Conservation (phyloP, 306 rosid genomes). For the Vigna reflexopilosa region DNA sequence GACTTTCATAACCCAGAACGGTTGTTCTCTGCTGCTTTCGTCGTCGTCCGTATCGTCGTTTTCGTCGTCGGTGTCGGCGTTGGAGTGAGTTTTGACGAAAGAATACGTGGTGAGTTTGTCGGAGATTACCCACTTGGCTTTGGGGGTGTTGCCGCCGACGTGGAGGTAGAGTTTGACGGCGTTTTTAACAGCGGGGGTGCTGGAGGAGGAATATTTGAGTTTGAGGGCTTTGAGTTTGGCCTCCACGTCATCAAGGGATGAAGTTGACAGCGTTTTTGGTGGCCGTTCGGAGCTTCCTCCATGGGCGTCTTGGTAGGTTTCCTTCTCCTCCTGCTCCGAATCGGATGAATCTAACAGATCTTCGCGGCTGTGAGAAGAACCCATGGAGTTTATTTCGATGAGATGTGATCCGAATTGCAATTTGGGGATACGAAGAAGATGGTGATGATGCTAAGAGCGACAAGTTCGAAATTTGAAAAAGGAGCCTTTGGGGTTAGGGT, state of each 20-base stretch:
- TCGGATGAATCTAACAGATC: constrained; percentile 62
- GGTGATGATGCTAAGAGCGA: constrained; percentile 43
- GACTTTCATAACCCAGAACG: constrained; percentile 77
- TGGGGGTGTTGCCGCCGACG: constrained; percentile 80
- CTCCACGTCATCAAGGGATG: constrained; percentile 79
- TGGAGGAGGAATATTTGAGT: constrained; percentile 67
- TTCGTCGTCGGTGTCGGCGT: constrained; percentile 25
- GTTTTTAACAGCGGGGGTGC: constrained; percentile 61
- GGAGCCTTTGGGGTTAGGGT: constrained; percentile 35
- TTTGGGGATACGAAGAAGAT: neutral
- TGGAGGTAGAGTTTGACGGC: constrained; percentile 85
- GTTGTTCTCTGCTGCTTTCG: constrained; percentile 46
- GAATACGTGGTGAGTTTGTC: constrained; percentile 72
- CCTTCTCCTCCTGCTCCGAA: constrained; percentile 50
- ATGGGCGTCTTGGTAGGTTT: constrained; percentile 61
- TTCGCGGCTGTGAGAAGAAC: constrained; percentile 75
- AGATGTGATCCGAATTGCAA: neutral
- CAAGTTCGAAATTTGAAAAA: constrained; percentile 70
- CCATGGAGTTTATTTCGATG: constrained; percentile 53
- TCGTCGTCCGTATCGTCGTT: constrained; percentile 45
- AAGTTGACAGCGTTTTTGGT: constrained; percentile 47
- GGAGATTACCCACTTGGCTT: constrained; percentile 86
- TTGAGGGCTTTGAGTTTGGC: constrained; percentile 84
- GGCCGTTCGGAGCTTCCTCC: constrained; percentile 64
- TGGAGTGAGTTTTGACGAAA: constrained; percentile 56